A percentile compares a stretch with the other conserved stretches of the same genome.
Conservation (phyloP, 768 basidiomycete species). For the Amanita pseudoporphyria region DNA sequence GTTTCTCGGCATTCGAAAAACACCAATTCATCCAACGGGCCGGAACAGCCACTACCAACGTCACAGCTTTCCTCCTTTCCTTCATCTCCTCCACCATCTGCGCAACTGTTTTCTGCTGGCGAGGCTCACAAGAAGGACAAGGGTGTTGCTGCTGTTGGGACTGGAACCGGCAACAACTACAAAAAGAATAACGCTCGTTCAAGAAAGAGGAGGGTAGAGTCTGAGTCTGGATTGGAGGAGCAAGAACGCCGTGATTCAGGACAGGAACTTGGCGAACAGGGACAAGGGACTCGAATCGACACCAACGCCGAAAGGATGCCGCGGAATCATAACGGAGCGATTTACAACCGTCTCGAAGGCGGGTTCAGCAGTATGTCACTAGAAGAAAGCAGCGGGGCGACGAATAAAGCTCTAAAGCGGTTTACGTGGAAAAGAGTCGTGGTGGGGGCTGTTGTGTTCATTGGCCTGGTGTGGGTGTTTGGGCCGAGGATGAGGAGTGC, state of each 20-base stretch:
- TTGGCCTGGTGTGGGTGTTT: conserved; percentile 59
- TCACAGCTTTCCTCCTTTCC: conserved; percentile 1
- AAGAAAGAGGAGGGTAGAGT: too few relatives aligned
- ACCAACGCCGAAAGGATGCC: conserved; percentile 1
- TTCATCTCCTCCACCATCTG: background rate
- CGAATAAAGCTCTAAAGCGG: conserved; percentile 10
- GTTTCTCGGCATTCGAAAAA: background rate
- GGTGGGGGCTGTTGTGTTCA: conserved; percentile 43
- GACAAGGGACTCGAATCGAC: too few relatives aligned
- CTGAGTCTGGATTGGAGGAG: background rate
- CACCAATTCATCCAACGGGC: background rate
- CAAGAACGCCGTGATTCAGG: too few relatives aligned
- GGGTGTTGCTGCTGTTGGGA: background rate
- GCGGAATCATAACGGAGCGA: background rate
- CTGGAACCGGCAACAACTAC: too few relatives aligned
- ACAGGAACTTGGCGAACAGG: background rate
- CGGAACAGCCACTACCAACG: background rate
- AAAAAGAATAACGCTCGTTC: background rate
- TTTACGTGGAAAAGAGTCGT: conserved; percentile 63
- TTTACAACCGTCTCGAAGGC: conserved; percentile 2
- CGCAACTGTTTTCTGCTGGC: background rate
- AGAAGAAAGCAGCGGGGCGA: background rate
- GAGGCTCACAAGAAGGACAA: background rate
- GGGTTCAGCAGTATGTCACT: background rate
- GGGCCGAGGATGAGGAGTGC: conserved; percentile 32